phyloP scores from a whole-genome alignment of 805 yeast species.

The Metschnikowia peoriensis region DNA sequence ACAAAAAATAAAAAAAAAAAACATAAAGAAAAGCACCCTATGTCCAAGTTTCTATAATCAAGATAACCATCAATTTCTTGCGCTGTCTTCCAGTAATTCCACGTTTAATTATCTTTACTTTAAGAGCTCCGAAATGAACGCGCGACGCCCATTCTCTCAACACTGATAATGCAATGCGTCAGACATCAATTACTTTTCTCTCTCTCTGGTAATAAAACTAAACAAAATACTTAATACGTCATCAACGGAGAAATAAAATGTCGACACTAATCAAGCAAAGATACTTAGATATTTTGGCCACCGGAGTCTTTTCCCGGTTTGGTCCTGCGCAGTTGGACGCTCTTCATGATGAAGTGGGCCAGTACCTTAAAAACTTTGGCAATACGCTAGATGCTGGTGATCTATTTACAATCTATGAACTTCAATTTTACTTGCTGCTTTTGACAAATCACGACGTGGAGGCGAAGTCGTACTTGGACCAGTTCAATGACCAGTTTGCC shows the following conservation, averaged over 20 bases:
- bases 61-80: too few species aligned
- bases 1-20: too few species aligned
- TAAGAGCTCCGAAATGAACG: too few species aligned
- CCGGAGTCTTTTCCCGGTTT: constrained; percentile 51
- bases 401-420: constrained; percentile 58
- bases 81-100: too few species aligned
- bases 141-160: too few species aligned
- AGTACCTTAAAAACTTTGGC: constrained; percentile 27
- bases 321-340: constrained; percentile 43
- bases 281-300: constrained; percentile 11
- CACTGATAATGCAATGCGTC: too few species aligned
- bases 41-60: too few species aligned
- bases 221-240: neutral
- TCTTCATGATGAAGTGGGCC: constrained; percentile 41
- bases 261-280: constrained; percentile 9
- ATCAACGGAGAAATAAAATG: neutral
- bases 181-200: too few species aligned
- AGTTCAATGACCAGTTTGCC: constrained; percentile 65
- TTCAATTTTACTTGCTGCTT: constrained; percentile 66
- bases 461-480: constrained; percentile 65
- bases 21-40: too few species aligned
- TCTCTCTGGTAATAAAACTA: neutral
- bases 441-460: constrained; percentile 62
- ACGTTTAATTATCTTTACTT: too few species aligned
- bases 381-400: constrained; percentile 45